Conservation (phyloP, 345 rosid species). For the Crucihimalaya himalaica region DNA sequence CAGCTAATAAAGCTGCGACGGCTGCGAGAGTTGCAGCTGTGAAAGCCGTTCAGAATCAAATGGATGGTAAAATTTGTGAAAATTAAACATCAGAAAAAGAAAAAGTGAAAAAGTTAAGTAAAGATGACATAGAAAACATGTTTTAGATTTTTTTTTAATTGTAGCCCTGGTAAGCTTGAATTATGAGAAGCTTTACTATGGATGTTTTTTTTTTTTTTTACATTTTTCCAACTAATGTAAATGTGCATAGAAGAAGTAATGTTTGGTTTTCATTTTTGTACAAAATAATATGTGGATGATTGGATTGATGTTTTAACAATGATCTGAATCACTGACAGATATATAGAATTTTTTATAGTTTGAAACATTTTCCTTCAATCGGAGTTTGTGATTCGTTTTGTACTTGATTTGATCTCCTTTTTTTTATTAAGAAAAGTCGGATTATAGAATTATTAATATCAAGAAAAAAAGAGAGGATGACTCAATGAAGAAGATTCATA, state of each 20-base stretch:
- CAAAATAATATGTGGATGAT: not conserved
- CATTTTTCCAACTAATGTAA: conserved; percentile 21
- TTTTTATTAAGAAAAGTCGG: no score
- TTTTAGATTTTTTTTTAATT: not conserved
- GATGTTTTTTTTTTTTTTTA: not conserved
- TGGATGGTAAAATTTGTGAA: conserved; percentile 85
- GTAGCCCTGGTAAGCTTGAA: conserved; percentile 31
- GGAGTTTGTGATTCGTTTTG: conserved; percentile 19
- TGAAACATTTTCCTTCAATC: conserved; percentile 16
- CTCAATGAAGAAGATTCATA: conserved; percentile 17
- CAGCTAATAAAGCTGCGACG: conserved; percentile 89
- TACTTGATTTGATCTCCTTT: conserved; percentile 21
- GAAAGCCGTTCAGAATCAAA: conserved; percentile 85
- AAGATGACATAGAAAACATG: conserved; percentile 8
- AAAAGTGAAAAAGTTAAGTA: not conserved
- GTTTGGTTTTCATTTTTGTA: not conserved
- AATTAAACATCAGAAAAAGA: not conserved
- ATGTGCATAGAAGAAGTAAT: conserved; percentile 31
- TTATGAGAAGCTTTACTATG: conserved; percentile 33
- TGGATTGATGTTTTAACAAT: conserved; percentile 34
- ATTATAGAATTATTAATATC: not conserved
- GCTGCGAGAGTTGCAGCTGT: conserved; percentile 97
- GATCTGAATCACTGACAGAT: conserved; percentile 33
- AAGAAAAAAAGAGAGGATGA: not conserved
- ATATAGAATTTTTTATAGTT: conserved; percentile 10